A percentile compares a stretch with the other conserved stretches of the same genome.
phyloP scores from a whole-genome alignment of 352 stramenopile species.

The Phytopythium montanum region DNA sequence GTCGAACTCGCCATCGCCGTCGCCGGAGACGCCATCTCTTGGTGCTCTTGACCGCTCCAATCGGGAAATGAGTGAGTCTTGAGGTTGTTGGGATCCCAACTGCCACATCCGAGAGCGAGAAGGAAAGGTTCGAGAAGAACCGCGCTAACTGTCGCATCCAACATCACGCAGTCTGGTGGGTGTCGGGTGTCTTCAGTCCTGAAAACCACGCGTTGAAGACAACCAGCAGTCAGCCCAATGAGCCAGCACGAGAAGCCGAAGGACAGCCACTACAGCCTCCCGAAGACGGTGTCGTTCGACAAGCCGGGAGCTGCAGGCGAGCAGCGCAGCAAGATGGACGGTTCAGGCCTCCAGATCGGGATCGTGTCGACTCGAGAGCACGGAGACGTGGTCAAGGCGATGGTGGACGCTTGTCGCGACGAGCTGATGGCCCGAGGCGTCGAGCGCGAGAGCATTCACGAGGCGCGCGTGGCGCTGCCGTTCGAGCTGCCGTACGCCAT shows the following conservation, averaged over 20 bases:
- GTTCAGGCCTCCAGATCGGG: slow-evolving; percentile 19
- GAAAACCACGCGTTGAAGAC: not conserved
- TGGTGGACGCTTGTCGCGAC: slow-evolving; percentile 23
- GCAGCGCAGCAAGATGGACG: slow-evolving; percentile 18
- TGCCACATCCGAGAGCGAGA: not conserved
- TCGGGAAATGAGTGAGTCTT: not conserved
- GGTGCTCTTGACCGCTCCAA: not conserved
- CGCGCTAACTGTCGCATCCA: too few species aligned
- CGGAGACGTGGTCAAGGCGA: slow-evolving; percentile 19
- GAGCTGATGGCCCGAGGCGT: slow-evolving; percentile 31
- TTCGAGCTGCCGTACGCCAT: slow-evolving; percentile 33
- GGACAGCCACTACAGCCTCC: not conserved
- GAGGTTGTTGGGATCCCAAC: not conserved
- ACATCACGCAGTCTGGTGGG: too few species aligned
- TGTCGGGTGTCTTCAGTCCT: too few species aligned
- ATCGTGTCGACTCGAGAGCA: slow-evolving; percentile 27
- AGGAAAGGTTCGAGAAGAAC: too few species aligned
- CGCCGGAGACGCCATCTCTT: slow-evolving; percentile 4
- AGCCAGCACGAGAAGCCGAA: not conserved
- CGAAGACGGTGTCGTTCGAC: slow-evolving; percentile 17
- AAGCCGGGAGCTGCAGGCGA: slow-evolving; percentile 30
- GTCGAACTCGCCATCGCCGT: slow-evolving; percentile 5
- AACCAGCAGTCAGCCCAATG: not conserved
- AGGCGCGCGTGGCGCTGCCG: slow-evolving; percentile 24
- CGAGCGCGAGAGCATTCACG: slow-evolving; percentile 21